Percentiles rank a stretch among this genome's conserved stretches.
These are phyloP conservation scores for Zalaria obscura DNA, from an alignment of 2,329 filamentous ascomycete genomes.

Conservation along the genomic window DNA sequence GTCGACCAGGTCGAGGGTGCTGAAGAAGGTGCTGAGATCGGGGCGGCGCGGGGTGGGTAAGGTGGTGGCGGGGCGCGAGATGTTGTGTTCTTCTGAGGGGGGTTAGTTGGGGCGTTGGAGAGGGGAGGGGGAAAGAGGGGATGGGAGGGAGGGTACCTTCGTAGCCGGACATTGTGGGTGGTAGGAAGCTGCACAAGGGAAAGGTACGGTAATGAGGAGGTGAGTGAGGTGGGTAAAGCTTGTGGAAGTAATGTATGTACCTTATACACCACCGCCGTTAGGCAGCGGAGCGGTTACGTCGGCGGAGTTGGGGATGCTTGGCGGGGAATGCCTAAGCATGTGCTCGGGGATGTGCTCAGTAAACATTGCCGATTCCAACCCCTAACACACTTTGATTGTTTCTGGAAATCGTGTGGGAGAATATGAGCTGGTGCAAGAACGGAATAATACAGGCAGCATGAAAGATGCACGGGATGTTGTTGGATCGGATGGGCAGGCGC, in stretches of 20 bases:
- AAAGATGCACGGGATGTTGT: not conserved
- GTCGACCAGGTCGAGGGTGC: constrained; percentile 43
- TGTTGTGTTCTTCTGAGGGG: constrained; percentile 34
- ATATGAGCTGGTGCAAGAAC: too few relatives aligned
- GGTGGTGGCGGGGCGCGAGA: constrained; percentile 21
- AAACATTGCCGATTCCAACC: too few relatives aligned
- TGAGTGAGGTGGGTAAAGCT: too few relatives aligned
- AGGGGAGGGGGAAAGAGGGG: not conserved
- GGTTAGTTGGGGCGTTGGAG: constrained; percentile 1
- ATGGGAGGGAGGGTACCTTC: constrained; percentile 19
- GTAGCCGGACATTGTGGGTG: constrained; percentile 28
- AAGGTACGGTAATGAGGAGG: too few relatives aligned
- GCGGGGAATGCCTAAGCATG: too few relatives aligned
- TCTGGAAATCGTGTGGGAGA: too few relatives aligned
- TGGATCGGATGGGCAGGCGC: not conserved
- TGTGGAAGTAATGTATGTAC: too few relatives aligned
- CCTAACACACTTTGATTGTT: too few relatives aligned
- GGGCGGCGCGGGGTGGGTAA: constrained; percentile 35
- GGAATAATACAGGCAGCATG: not conserved
- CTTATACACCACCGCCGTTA: too few relatives aligned
- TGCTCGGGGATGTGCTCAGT: too few relatives aligned
- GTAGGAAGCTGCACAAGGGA: not conserved
- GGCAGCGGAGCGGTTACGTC: too few relatives aligned
- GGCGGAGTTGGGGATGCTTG: too few relatives aligned
- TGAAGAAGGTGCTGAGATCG: constrained; percentile 52